Conservation (phyloP, 768 basidiomycete genomes). For the Atractiella rhizophila region DNA sequence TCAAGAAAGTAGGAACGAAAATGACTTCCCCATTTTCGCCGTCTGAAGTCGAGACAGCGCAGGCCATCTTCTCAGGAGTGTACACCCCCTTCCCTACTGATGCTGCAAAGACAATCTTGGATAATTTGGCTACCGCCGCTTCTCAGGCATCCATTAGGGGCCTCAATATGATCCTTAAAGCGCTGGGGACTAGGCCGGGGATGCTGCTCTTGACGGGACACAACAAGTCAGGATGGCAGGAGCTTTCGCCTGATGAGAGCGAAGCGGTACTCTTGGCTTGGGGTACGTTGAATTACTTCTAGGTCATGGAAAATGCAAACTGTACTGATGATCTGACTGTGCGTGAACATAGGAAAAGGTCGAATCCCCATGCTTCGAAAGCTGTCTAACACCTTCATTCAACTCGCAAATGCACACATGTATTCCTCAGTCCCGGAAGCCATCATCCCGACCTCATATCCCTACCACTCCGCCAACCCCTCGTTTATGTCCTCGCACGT, state of each 20-base stretch:
- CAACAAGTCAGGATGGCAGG: background rate
- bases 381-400: background rate
- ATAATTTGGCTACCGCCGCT: background rate
- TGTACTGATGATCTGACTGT: too few species aligned
- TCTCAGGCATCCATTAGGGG: constrained; percentile 2
- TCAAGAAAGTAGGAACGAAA: too few species aligned
- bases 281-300: constrained; percentile 3
- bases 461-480: constrained; percentile 2
- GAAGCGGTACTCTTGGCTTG: constrained; percentile 6
- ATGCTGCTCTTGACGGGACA: constrained; percentile 9
- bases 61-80: constrained; percentile 4
- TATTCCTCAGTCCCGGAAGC: background rate
- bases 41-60: too few species aligned
- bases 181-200: constrained; percentile 9
- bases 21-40: too few species aligned
- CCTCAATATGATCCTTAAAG: background rate
- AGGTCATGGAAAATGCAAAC: constrained; percentile 4
- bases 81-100: constrained; percentile 3
- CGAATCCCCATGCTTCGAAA: constrained; percentile 6
- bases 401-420: background rate
- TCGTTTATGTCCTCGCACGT: background rate
- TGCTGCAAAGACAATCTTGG: background rate
- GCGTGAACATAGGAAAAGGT: too few species aligned
- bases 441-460: constrained; percentile 3
- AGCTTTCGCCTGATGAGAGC: constrained; percentile 2